Percentiles rank a stretch among this genome's conserved stretches.
These are phyloP conservation scores for Neurospora sp. DNA, from an alignment of 2,329 filamentous ascomycete species.

Conservation along the genomic window DNA sequence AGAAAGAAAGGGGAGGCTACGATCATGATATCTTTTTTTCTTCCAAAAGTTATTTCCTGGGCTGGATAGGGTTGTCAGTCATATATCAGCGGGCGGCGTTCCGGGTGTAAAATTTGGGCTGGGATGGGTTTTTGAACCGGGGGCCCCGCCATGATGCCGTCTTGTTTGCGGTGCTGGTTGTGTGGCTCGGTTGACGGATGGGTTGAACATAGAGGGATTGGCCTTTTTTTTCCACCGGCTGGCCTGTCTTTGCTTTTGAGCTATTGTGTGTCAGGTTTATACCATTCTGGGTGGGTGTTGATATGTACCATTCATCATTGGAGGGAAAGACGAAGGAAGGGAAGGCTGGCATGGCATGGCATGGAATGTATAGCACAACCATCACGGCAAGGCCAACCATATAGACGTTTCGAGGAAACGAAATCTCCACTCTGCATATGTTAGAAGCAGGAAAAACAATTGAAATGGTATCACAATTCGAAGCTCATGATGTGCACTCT, in stretches of 20 bases:
- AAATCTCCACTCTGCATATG: not conserved
- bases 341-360: not conserved
- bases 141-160: not conserved
- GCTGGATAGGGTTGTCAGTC: not conserved
- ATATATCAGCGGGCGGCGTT: not conserved
- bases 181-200: not conserved
- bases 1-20: not conserved
- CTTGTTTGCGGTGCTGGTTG: not conserved
- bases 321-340: not conserved
- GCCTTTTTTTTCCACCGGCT: not conserved
- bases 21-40: not conserved
- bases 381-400: not conserved
- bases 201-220: not conserved
- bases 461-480: not conserved
- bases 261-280: not conserved
- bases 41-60: not conserved
- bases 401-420: not conserved
- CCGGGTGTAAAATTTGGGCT: not conserved
- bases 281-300: not conserved
- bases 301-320: not conserved
- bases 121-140: not conserved
- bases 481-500: too few relatives aligned
- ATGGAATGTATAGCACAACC: not conserved
- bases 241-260: not conserved
- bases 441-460: not conserved